Evolutionary conservation across 805 yeast species (phyloP), one percentile per base, ranked within the genome.

Genomic region (Hanseniaspora clermontiae): DNA sequence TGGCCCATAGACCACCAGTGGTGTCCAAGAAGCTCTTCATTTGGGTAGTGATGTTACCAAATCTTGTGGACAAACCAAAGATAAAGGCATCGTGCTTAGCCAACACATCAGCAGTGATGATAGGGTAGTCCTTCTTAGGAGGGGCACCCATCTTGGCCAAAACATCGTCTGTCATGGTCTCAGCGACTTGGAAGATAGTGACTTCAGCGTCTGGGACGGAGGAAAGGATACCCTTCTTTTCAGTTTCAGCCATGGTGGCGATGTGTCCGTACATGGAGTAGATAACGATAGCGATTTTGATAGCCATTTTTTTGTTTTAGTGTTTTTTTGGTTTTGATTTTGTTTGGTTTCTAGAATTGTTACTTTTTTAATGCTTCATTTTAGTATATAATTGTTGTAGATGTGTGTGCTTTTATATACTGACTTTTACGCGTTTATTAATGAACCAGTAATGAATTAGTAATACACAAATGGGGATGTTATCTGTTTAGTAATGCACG

Each of bases 51-150:
- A 76, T 71, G 68, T 76, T 79, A 70, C 96, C 96, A 67, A 72
- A 88, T 72, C 95, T 81, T 57, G 95, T 84, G 64, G 95, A 95
- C 63, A 85, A 69, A 66, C 96, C 96, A 63, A 88, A 85, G 61
- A 89, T 61, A 73, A 84, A 80, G 49, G 90, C 95, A 66, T 89
- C 95, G 74, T 82, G 84, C 60, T 75, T 72, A 3, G 71, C 66
- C 61, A 88, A 74, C 19, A 80, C 76, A 20, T 78, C 84, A 10
- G 69, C 63, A 15, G 84, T 74, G 52, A 87, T 87, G 64, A 78
- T 72, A 61, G 93, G 90, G 60, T 73, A 72, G 57, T 75, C 76
- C 58, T 84, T 81, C 67, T 81, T 80, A 56, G 78, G 74, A 45
- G 87, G 81, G 50, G 69, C 95, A 63, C 81, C 78, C 74, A 88